Evolutionary conservation across 192 early-diverging fungal genomes (phyloP), one percentile per base, ranked within the genome.

Genomic region (Lunasporangiospora selenospora): DNA sequence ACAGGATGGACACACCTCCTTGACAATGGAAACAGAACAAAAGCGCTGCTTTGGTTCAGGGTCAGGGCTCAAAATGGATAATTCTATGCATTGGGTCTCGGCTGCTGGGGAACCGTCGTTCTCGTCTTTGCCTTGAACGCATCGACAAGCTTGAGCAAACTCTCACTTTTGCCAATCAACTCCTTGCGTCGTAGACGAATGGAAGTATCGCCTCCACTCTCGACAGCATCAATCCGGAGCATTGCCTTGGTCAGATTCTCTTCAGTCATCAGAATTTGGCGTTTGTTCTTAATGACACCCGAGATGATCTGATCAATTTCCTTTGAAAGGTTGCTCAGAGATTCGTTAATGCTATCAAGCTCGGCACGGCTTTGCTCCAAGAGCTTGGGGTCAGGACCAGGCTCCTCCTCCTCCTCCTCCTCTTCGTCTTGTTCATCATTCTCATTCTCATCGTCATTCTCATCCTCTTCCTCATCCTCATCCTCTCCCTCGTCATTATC

Each of bases 201-300:
- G 3, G 59, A 51, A 3, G 1, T 13, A 33, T 73, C 61, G 10
- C 69, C 69, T 0, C 49, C 59, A 32, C 69, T 73, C 19, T 73
- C 69, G 9, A 73, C 48, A 11, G 69, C 41, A 24, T 73, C 69
- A 32, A 73, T 57, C 43, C 16, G 57, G 15, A 73, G 48, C 69
- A 73, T 73, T 4, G 69, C 69, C 30, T 63, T 73, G 46, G 55
- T 73, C 15, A 73, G 43, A 43, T 62, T 73, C 60, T 73, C 69
- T 26, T 73, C 69, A 9, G 69, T 73, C 47, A 58, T 24, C 19
- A 73, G 37, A 15, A 73, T 37, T 0, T 48, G 53, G 27, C 53
- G 62, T 36, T 39, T 62, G 18, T 73, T 63, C 13, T 16, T 3
- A 36, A 58, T 63, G 0, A 42, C 52, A 12, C 69, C 69, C 0